Conservation (phyloP, 192 early-diverging fungal genomes). For the Backusella liffmaniae region DNA sequence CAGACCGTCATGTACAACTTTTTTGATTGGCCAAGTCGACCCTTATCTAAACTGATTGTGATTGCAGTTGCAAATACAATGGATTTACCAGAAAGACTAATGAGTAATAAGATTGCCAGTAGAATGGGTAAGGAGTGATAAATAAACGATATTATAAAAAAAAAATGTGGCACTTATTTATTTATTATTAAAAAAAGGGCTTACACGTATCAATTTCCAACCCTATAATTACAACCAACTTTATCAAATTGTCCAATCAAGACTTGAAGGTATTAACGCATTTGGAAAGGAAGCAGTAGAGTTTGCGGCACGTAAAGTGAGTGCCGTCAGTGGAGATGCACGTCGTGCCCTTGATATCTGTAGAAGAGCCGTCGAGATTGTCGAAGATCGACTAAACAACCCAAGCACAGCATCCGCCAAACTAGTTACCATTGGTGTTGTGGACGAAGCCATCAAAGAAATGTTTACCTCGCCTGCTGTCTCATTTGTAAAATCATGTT, state of each 20-base stretch:
- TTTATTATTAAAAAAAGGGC: slow-evolving; percentile 42
- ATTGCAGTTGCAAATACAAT: slow-evolving; percentile 98
- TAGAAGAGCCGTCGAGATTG: slow-evolving; percentile 72
- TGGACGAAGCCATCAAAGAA: slow-evolving; percentile 81
- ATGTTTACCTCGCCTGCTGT: slow-evolving; percentile 82
- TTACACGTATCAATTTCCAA: slow-evolving; percentile 90
- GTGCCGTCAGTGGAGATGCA: slow-evolving; percentile 95
- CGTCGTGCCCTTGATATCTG: slow-evolving; percentile 94
- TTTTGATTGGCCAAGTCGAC: slow-evolving; percentile 94
- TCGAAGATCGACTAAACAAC: slow-evolving; percentile 42
- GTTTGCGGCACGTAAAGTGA: slow-evolving; percentile 94
- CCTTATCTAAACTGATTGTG: slow-evolving; percentile 82
- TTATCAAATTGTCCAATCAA: slow-evolving; percentile 77
- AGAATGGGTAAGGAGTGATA: slow-evolving; percentile 63
- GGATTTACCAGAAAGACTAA: slow-evolving; percentile 93
- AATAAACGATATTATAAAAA: too few relatives aligned
- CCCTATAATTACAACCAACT: slow-evolving; percentile 90
- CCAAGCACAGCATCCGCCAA: slow-evolving; percentile 11
- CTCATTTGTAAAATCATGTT: slow-evolving; percentile 67
- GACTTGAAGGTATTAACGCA: slow-evolving; percentile 68
- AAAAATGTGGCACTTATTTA: too few relatives aligned
- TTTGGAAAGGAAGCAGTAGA: slow-evolving; percentile 86
- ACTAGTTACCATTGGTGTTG: slow-evolving; percentile 65
- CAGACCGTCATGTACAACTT: slow-evolving; percentile 98
- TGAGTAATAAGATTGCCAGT: slow-evolving; percentile 87